These are phyloP conservation scores for Exophiala oligosperma DNA, from an alignment of 2,329 filamentous ascomycete genomes.

Conservation along the genomic window DNA sequence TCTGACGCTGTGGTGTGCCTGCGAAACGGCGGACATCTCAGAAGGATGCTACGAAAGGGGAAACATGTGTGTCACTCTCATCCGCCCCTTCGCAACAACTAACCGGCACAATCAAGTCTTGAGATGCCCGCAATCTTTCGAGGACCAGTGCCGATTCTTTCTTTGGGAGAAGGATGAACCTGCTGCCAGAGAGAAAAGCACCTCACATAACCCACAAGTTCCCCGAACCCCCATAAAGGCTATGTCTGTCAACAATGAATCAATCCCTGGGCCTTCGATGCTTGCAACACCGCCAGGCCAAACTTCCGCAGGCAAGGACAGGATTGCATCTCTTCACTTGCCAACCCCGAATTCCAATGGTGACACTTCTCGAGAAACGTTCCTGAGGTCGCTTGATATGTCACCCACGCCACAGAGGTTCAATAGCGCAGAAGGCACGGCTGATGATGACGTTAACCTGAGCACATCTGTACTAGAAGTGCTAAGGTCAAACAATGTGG, in stretches of 20 bases:
- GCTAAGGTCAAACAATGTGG: not conserved
- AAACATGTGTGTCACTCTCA: not conserved
- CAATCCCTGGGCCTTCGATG: not conserved
- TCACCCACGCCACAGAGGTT: not conserved
- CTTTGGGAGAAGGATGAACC: not conserved
- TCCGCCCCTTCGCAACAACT: not conserved
- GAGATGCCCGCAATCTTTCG: not conserved
- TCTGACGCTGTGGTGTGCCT: not conserved
- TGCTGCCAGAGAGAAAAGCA: not conserved
- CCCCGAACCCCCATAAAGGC: not conserved
- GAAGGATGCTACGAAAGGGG: not conserved
- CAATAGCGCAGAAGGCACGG: not conserved
- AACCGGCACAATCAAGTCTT: not conserved
- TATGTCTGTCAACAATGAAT: not conserved
- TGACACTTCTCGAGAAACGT: not conserved
- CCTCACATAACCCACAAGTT: not conserved
- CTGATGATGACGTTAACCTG: not conserved
- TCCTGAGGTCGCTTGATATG: not conserved
- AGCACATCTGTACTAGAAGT: not conserved
- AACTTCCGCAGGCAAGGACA: not conserved
- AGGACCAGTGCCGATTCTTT: not conserved
- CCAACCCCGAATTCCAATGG: not conserved
- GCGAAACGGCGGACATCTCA: not conserved
- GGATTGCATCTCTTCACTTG: not conserved
- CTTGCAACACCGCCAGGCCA: not conserved